These are phyloP conservation scores for Erysimum cheiri DNA, from an alignment of 441 rosid species.

Conservation along the genomic window DNA sequence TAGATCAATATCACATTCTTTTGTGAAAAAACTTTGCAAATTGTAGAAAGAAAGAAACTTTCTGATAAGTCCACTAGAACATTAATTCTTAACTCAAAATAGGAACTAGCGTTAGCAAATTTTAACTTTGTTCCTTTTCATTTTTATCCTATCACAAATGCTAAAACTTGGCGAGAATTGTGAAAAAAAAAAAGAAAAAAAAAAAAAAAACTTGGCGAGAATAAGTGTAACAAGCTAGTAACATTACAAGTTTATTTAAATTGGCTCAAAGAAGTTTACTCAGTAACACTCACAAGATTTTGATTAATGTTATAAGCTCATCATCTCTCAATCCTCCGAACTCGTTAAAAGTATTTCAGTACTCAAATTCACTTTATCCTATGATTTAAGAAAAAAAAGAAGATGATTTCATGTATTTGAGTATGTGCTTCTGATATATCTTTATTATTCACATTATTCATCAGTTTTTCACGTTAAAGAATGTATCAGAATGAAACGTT, in stretches of 20 bases:
- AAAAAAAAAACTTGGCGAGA: not conserved
- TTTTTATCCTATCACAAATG: not conserved
- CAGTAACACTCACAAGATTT: not conserved
- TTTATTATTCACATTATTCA: too few relatives aligned
- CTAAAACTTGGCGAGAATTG: too few relatives aligned
- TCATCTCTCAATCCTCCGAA: not conserved
- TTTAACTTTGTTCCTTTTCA: not conserved
- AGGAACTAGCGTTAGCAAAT: not conserved
- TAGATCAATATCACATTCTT: not conserved
- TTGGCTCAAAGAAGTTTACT: conserved; percentile 5
- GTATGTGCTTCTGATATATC: too few relatives aligned
- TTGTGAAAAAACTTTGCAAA: conserved; percentile 4
- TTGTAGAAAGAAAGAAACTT: not conserved
- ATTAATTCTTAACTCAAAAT: not conserved
- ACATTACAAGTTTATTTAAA: not conserved
- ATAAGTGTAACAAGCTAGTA: not conserved
- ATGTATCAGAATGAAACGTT: too few relatives aligned
- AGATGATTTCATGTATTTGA: too few relatives aligned
- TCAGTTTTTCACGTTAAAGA: too few relatives aligned
- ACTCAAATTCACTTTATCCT: not conserved
- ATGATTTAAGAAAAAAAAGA: not conserved
- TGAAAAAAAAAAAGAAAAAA: too few relatives aligned
- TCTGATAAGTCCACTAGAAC: not conserved
- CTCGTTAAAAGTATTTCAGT: not conserved
- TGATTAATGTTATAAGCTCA: not conserved